Base-by-base conservation (phyloP, 176 grass and related monocot species). In the Leersia perrieri region DNA sequence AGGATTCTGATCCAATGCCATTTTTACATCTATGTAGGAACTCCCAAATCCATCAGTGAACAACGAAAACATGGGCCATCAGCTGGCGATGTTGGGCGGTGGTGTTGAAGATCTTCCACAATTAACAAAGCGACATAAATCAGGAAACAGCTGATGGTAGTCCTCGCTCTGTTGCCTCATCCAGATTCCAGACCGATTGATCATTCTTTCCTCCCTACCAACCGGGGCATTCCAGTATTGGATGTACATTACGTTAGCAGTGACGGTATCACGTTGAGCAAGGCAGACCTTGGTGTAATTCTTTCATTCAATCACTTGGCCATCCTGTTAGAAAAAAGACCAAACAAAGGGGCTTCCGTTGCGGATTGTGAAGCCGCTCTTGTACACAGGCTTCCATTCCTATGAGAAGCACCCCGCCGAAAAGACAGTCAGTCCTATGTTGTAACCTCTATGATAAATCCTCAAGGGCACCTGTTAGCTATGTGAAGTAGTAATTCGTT, bases 321-420 rank as follows among this genome's bases (percentile, higher is more conserved):
- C 66, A 11, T 30, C 15, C 42, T 73, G 25, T 60, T 58, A 49
- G 32, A 29, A 22, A 25, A 30, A 70, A 44, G 36, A 70, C 47
- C 2, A 51, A 49, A 57, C 4, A 69, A 74, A 87, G 85, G 84
- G 75, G 84, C 71, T 91, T 89, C 66, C 89, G 61, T 77, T 74
- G 70, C 83, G 61, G 81, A 91, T 93, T 77, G 85, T 69, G 92
- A 92, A 94, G 88, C 92, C 85, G 88, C 87, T 79, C 87, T 85
- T 91, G 83, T 77, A 78, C 85, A 86, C 79, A 90, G 84, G 88
- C 90, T 91, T 89, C 92, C 82, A 87, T 91, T 89, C 88, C 74
- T 71, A 83, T 91, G 83, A 77, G 87, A 92, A 90, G 87, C 82
- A 70, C 40, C 55, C 74, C 22, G n/a, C 20, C 36, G 49, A 53